These are phyloP conservation scores for Monilinia polystroma DNA, from an alignment of 2,329 filamentous ascomycete species.

Conservation along the genomic window DNA sequence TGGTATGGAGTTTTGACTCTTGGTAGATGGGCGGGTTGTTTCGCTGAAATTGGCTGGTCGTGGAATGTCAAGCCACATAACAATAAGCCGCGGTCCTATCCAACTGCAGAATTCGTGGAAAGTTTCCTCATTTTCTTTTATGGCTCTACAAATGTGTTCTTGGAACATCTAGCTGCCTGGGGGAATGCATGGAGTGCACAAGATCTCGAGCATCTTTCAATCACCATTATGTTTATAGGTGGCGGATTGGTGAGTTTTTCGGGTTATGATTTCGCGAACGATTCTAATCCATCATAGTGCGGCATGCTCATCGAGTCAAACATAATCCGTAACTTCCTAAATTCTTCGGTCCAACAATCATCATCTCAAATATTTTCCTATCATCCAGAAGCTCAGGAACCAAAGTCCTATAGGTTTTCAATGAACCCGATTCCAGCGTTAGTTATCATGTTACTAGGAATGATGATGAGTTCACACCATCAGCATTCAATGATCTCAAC, in stretches of 20 bases:
- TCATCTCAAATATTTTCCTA: conserved; percentile 42
- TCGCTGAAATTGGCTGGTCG: conserved; percentile 88
- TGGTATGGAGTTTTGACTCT: conserved; percentile 87
- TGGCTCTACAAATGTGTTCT: conserved; percentile 84
- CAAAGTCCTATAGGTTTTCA: conserved; percentile 69
- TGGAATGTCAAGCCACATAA: conserved; percentile 77
- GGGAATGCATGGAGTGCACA: conserved; percentile 70
- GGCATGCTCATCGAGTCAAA: conserved; percentile 84
- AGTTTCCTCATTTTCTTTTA: conserved; percentile 89
- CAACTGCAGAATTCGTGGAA: conserved; percentile 85
- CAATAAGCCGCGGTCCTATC: conserved; percentile 51
- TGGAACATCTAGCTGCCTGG: conserved; percentile 80
- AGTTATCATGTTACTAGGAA: conserved; percentile 80
- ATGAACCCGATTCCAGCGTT: conserved; percentile 87
- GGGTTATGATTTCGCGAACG: conserved; percentile 22
- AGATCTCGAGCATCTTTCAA: conserved; percentile 89
- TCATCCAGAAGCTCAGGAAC: conserved; percentile 48
- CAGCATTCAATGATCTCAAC: conserved; percentile 72
- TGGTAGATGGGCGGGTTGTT: conserved; percentile 86
- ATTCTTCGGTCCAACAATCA: conserved; percentile 42
- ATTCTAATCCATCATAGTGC: conserved; percentile 47
- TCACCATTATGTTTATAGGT: conserved; percentile 90
- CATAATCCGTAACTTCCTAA: conserved; percentile 65
- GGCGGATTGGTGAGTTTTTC: conserved; percentile 70
- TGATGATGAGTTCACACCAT: conserved; percentile 95